Evolutionary conservation across 208 protist genomes (phyloP), one percentile per base, ranked within the genome.

Genomic region (Acanthamoeba lenticulata): DNA sequence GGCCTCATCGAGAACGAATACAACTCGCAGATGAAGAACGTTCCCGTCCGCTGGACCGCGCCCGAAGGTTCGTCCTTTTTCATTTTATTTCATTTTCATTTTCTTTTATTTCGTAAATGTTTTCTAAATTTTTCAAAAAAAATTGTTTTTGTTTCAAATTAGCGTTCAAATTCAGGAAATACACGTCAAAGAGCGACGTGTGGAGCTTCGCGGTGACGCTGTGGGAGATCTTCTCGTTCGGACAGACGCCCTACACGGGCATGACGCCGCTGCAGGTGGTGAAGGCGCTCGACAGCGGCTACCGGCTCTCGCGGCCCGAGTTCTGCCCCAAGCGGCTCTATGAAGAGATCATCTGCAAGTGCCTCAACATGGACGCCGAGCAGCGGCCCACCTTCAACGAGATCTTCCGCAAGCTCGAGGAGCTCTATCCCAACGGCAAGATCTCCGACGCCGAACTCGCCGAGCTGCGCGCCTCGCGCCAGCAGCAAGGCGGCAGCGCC

Each of bases 191-290:
- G 47, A 57, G 38, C 24, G 89, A 93, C 29, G 89, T 93, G 38
- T 93, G 89, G 89, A 81, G 60, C 36, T 93, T 81, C 40, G 89
- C 15, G 17, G 89, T 93, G 17, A 93, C 89, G 29, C 38, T 93
- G 29, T 93, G 89, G 89, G 89, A 93, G 89, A 79, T 93, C 29
- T 90, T 90, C 7, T 90, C 83, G 27, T 90, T 90, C 36, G 83
- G 83, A 17, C 83, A 90, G 49, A 90, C 83, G 5, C 83, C 83
- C 32, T 90, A 90, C 38, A 90, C 83, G 24, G 83, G 57, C 15
- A 90, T 90, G 83, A 47, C 83, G 15, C 83, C 83, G 13, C 38
- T 90, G 2, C 52, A 90, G 74, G 74, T 83, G 19, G 74, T 83
- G 38, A 83, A 83, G 55, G 83, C 55, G 27, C 83, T 90, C 21